These are phyloP conservation scores for Centella asiatica DNA, from an alignment of 129 eudicot genomes.

Conservation along the genomic window DNA sequence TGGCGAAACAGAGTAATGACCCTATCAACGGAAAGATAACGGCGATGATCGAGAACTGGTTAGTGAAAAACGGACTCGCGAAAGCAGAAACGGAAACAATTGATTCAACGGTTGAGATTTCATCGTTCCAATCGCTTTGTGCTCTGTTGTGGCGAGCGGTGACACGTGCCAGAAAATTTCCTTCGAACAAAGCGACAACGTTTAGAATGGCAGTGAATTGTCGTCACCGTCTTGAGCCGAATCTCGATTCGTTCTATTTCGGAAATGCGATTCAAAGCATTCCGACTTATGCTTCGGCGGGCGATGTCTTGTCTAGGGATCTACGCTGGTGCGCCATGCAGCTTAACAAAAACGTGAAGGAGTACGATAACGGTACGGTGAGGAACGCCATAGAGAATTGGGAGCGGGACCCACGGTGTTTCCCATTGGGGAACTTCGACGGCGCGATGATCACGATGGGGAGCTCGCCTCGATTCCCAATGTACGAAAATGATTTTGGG, in stretches of 20 bases:
- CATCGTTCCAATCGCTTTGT: slow-evolving; percentile 71
- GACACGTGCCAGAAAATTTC: slow-evolving; percentile 73
- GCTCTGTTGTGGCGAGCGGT: slow-evolving; percentile 78
- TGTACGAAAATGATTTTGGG: slow-evolving; percentile 89
- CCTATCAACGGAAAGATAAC: slow-evolving; percentile 23
- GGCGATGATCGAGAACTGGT: slow-evolving; percentile 7
- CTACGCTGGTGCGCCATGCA: slow-evolving; percentile 81
- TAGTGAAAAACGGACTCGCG: not conserved
- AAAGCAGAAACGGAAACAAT: not conserved
- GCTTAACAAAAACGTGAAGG: slow-evolving; percentile 48
- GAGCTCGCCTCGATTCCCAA: slow-evolving; percentile 82
- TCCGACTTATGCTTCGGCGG: slow-evolving; percentile 61
- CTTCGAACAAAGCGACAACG: slow-evolving; percentile 54
- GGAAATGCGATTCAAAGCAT: slow-evolving; percentile 87
- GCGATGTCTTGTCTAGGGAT: slow-evolving; percentile 49
- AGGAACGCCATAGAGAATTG: slow-evolving; percentile 46
- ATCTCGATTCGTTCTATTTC: slow-evolving; percentile 59
- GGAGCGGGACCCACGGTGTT: slow-evolving; percentile 72
- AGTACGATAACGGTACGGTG: slow-evolving; percentile 50
- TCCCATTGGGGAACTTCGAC: slow-evolving; percentile 82
- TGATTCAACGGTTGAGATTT: slow-evolving; percentile 39
- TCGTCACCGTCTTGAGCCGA: slow-evolving; percentile 79
- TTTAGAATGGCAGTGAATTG: slow-evolving; percentile 90
- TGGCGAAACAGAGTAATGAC: slow-evolving; percentile 65
- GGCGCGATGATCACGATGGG: slow-evolving; percentile 93